Evolutionary conservation across 176 grass and related monocot genomes (phyloP), one percentile per base, ranked within the genome.

Genomic region (Carex myosuroides): DNA sequence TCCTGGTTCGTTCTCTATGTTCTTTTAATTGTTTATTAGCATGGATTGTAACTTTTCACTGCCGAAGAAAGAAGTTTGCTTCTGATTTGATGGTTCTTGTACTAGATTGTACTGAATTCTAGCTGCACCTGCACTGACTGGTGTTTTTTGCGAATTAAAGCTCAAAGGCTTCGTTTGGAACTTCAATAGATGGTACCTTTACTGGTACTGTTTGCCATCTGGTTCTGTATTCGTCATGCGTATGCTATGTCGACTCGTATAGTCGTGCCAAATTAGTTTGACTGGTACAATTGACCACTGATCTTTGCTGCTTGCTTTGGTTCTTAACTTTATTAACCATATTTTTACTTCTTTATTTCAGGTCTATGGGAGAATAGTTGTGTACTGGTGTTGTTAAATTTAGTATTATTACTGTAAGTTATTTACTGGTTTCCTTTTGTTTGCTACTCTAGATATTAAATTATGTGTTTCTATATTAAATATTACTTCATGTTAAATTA

Each of bases 1-100:
- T 83, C 20, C 53, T 56, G 84, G 46, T 80, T 29, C 54, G 39
- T 86, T 86, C 32, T 80, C 57, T 86, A 4, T 50, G 13, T 60
- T 80, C 9, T 58, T 57, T 83, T 61, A 17, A 30, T 82, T 77
- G 13, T 20, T 59, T 54, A 32, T 78, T 56, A 56, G 26, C 52
- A 78, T 78, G 52, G 57, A 57, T 56, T 78, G 24, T 78, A 32
- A 78, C 8, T 33, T 33, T 78, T 12, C 13, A 57, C 7, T 32
- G 24, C 13, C 16, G 52, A 53, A 57, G 24, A 57, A 54, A 54
- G 71, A 75, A 78, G 50, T 78, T 24, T 2, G 22, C 6, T 55
- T 13, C 52, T 18, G 12, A 32, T 56, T 30, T 55, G 5, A 78
- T 32, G 22, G 52, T 57, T 55, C 2, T 77, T 57, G 22, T 56